phyloP scores from a whole-genome alignment of 345 rosid species.

The Lagerstroemia speciosa region DNA sequence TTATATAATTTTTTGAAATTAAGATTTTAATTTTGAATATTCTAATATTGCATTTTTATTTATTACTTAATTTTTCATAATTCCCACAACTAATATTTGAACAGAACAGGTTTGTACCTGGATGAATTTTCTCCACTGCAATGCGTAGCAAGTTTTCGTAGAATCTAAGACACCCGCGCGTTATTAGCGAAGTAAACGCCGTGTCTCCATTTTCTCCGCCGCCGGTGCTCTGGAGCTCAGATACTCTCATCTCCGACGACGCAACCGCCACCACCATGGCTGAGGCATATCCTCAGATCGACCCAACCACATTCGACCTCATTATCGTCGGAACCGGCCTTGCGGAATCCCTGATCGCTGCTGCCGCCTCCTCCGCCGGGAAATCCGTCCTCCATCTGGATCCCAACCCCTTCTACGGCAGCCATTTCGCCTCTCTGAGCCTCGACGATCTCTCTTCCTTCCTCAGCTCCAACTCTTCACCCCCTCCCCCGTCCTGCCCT shows the following conservation, averaged over 20 bases:
- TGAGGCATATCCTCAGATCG: slow-evolving; percentile 46
- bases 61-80: too few relatives aligned
- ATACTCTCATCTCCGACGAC: too few relatives aligned
- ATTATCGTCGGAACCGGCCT: slow-evolving; percentile 70
- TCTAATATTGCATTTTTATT: too few relatives aligned
- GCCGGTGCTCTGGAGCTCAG: not conserved
- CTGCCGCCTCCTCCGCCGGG: slow-evolving; percentile 59
- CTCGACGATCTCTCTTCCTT: slow-evolving; percentile 54
- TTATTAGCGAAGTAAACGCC: not conserved
- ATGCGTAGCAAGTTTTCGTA: too few relatives aligned
- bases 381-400: slow-evolving; percentile 83
- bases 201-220: not conserved
- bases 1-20: too few relatives aligned
- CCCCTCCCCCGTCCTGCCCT: slow-evolving; percentile 4
- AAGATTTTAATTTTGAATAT: too few relatives aligned
- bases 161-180: not conserved
- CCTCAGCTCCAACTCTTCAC: slow-evolving; percentile 33
- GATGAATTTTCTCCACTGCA: too few relatives aligned
- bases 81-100: too few relatives aligned
- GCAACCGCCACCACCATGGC: not conserved
- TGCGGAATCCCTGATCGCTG: slow-evolving; percentile 57
- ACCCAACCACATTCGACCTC: slow-evolving; percentile 62
- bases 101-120: too few relatives aligned
- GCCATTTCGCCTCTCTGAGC: slow-evolving; percentile 69
- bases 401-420: slow-evolving; percentile 82